A percentile compares a stretch with the other conserved stretches of the same genome.
These are phyloP conservation scores for Suillus paluster DNA, from an alignment of 768 basidiomycete genomes.

Conservation along the genomic window DNA sequence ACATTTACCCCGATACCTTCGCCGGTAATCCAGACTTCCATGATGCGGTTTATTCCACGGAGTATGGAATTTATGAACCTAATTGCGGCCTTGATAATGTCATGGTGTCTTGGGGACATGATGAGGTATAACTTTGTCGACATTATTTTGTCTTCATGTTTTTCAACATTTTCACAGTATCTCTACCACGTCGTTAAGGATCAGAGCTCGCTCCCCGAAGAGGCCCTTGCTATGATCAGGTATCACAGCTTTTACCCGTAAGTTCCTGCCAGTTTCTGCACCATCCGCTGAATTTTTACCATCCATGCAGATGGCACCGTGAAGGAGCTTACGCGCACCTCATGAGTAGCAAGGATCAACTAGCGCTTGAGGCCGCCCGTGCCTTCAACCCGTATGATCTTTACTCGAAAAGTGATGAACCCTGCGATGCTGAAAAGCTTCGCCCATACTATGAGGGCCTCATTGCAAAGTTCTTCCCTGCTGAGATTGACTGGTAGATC, in stretches of 20 bases:
- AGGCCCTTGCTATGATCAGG: constrained; percentile 89
- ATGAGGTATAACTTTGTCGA: constrained; percentile 63
- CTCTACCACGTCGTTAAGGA: constrained; percentile 83
- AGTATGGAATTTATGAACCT: constrained; percentile 76
- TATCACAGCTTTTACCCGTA: constrained; percentile 94
- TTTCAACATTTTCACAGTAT: constrained; percentile 51
- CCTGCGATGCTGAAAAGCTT: constrained; percentile 62
- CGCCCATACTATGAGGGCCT: constrained; percentile 84
- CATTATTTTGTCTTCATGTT: not conserved
- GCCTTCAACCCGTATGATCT: constrained; percentile 96
- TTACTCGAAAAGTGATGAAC: constrained; percentile 85
- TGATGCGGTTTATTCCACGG: constrained; percentile 69
- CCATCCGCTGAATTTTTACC: constrained; percentile 8
- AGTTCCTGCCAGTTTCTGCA: constrained; percentile 22
- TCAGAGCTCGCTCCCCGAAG: constrained; percentile 79
- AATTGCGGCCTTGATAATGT: constrained; percentile 86
- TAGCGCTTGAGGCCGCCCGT: constrained; percentile 71
- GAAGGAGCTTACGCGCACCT: constrained; percentile 85
- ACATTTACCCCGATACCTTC: constrained; percentile 82
- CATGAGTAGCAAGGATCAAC: constrained; percentile 69
- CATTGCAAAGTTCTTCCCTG: constrained; percentile 87
- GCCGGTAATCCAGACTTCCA: constrained; percentile 68
- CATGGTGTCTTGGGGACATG: constrained; percentile 91
- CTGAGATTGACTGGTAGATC: constrained; percentile 77
- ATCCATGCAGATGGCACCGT: constrained; percentile 71